Base-by-base conservation (phyloP, 169 alveolate species). In the Eimeria sp. region DNA sequence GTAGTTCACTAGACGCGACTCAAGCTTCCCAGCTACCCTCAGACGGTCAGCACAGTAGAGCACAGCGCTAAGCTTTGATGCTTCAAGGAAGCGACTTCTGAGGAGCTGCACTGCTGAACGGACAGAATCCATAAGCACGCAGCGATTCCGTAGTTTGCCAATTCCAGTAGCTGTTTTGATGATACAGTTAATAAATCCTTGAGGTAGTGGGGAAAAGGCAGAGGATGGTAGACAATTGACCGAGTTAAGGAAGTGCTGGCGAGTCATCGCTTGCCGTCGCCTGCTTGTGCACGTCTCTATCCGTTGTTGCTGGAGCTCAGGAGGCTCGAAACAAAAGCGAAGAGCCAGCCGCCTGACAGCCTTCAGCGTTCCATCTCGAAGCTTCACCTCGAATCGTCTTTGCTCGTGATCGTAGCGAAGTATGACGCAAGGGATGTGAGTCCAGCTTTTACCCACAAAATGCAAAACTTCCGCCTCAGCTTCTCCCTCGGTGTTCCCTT, bases 391-490 rank as follows among this genome's bases (percentile, higher is more conserved):
- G 25, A 87, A 87, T 34, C 83, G 3, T 16, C 70, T 72, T 25
- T 65, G 80, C 25, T 63, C 83, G 65, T 20, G 27, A 20, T 87
- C 83, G 72, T 87, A 87, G 27, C 83, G 83, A 18, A 87, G 94
- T 18, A 87, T 57, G 45, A 61, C 47, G 25, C 94, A 87, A 43
- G 94, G 94, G 25, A 87, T 45, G 47, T 43, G 94, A 51, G 94
- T 63, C 94, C 94, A 87, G 80, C 83, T 45, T 67, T 10, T 87
- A 16, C 94, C 94, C 72, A 87, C 94, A 65, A 87, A 87, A 70
- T 87, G 94, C 94, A 87, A 22, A n/a, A 87, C 94, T 87, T 87
- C 94, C 54, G 94, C 94, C 67, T 87, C 94, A 18, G 94, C 94
- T 25, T 63, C 72, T 13, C 94, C 80, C 16, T 87, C 94, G 45